Conservation (phyloP, 176 grass and related monocot species). For the Bromus sterilis region DNA sequence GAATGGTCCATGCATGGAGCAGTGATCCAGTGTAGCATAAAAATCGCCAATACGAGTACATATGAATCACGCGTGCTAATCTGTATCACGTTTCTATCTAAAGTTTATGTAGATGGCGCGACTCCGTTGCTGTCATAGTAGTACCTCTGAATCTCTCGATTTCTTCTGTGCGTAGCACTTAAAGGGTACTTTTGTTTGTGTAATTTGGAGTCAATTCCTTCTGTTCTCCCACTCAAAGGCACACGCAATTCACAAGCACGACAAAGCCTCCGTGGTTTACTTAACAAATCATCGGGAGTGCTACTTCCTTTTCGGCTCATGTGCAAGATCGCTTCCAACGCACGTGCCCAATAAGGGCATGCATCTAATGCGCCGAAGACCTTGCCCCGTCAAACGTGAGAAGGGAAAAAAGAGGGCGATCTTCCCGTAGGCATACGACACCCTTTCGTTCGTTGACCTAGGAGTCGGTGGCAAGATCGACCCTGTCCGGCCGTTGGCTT, state of each 20-base stretch:
- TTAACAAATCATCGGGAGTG: not conserved
- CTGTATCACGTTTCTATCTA: too few species aligned
- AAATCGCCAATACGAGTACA: not conserved
- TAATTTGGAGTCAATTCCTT: not conserved
- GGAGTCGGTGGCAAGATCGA: not conserved
- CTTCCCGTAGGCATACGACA: not conserved
- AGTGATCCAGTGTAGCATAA: not conserved
- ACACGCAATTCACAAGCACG: not conserved
- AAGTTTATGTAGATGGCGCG: too few species aligned
- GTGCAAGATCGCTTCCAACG: conserved; percentile 8
- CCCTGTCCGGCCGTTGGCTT: not conserved
- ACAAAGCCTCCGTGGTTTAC: not conserved
- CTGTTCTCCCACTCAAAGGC: conserved; percentile 3
- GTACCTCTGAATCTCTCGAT: not conserved
- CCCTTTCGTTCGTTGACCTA: conserved; percentile 5
- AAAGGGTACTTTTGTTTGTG: not conserved
- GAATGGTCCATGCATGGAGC: not conserved
- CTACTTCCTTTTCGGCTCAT: not conserved
- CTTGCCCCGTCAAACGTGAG: not conserved
- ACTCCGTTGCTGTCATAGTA: too few species aligned
- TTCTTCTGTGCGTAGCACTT: not conserved
- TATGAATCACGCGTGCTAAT: too few species aligned
- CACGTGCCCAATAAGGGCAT: not conserved
- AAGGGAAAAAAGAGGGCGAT: not conserved
- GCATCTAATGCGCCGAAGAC: not conserved